Evolutionary conservation across 768 basidiomycete species (phyloP).

Genomic region (Leccinum subgranulosum): DNA sequence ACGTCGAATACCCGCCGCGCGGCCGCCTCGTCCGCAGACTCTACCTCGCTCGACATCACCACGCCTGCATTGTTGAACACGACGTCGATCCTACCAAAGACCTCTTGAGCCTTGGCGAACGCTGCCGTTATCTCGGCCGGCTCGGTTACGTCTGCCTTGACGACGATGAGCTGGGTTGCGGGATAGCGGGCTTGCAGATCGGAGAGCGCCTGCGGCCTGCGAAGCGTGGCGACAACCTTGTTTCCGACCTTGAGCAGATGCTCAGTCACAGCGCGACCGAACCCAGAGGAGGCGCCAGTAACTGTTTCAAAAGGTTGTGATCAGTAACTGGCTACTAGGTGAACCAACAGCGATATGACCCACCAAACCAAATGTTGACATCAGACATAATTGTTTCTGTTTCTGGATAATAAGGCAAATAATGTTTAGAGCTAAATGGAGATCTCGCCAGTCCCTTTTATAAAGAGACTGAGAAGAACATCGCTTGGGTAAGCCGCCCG

Average conservation of each 20-base stretch:
- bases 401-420: too few relatives aligned
- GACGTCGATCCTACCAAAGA: constrained; percentile 37
- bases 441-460: neutral
- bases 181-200: constrained; percentile 25
- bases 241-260: constrained; percentile 30
- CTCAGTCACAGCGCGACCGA: constrained; percentile 33
- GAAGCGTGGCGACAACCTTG: constrained; percentile 41
- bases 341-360: neutral
- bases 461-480: neutral
- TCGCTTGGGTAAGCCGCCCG: neutral
- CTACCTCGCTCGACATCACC: constrained; percentile 33
- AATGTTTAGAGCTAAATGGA: neutral
- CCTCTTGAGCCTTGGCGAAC: constrained; percentile 23
- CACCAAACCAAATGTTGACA: constrained; percentile 20
- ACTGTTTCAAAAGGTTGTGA: neutral
- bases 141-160: constrained; percentile 33
- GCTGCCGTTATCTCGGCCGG: constrained; percentile 22
- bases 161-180: constrained; percentile 25
- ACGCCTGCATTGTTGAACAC: constrained; percentile 39
- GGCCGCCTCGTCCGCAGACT: constrained; percentile 28
- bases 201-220: constrained; percentile 33
- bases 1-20: constrained; percentile 36
- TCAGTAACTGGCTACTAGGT: neutral
- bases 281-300: constrained; percentile 35
- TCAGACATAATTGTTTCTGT: constrained; percentile 10